Conservation (phyloP, 2,329 filamentous ascomycete species). For the Boeremia exigua region DNA sequence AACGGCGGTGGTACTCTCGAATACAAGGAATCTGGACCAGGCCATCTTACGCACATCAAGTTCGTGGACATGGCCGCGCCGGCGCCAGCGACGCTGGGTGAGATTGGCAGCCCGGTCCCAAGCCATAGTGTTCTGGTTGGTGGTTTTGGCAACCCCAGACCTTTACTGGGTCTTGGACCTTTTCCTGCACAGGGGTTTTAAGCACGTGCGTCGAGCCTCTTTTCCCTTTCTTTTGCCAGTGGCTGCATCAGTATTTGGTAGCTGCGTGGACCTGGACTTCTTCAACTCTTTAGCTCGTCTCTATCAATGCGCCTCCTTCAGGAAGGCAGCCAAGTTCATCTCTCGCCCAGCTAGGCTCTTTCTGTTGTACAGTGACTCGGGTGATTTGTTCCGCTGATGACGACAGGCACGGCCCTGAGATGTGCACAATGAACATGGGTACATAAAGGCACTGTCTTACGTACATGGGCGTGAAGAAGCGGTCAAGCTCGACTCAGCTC, state of each 20-base stretch:
- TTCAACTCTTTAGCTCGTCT: constrained; percentile 26
- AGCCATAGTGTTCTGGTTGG: constrained; percentile 49
- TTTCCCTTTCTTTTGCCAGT: constrained; percentile 17
- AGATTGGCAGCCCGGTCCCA: constrained; percentile 57
- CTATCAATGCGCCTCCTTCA: constrained; percentile 20
- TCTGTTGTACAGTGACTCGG: neutral
- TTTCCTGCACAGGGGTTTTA: constrained; percentile 32
- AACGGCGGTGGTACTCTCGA: constrained; percentile 90
- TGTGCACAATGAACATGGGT: neutral
- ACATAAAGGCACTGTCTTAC: constrained; percentile 10
- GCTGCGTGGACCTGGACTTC: constrained; percentile 18
- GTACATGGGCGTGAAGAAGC: constrained; percentile 13
- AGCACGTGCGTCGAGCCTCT: constrained; percentile 11
- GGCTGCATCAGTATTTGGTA: constrained; percentile 22
- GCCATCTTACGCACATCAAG: constrained; percentile 50
- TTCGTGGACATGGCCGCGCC: constrained; percentile 47
- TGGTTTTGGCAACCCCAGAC: constrained; percentile 33
- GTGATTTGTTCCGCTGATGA: neutral
- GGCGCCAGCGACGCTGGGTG: constrained; percentile 47
- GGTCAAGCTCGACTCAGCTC: constrained; percentile 12
- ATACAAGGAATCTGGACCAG: constrained; percentile 61
- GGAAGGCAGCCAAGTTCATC: constrained; percentile 30
- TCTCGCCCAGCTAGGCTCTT: constrained; percentile 1
- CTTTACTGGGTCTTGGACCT: constrained; percentile 42
- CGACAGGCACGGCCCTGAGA: neutral